Evolutionary conservation across 2,329 filamentous ascomycete species (phyloP), one percentile per base, ranked within the genome.

Genomic region (Fusarium tjaetaba): DNA sequence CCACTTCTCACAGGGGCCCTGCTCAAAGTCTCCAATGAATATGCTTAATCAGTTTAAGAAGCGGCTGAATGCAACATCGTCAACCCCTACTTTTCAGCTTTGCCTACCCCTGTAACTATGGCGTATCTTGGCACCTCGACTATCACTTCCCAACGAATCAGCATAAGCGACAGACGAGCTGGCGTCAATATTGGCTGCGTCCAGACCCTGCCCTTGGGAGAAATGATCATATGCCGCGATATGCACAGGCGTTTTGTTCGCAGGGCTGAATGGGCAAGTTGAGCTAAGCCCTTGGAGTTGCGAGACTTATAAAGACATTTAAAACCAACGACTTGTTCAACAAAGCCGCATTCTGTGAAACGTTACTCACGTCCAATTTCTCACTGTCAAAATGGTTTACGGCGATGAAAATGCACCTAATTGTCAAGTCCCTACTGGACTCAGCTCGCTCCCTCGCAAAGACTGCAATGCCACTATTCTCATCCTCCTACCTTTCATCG

Each of bases 141-240:
- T 36, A 11, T 52, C 4, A 15, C 0, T 3, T 3, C 28, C 16
- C 13, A 0, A 36, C 49, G n/a, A 52, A 52, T 22, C n/a, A 26
- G 11, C 13, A 26, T 26, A 1, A 9, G 13, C 49, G 2, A 11
- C n/a, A 36, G 11, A 36, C 13, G 20, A 41, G 2, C 2, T 39
- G 24, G 34, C 34, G 34, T 55, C 24, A 28, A 55, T 41, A n/a
- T 55, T 26, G 51, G 51, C 34, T 18, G 34, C 14, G 3, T 18
- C 14, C 10, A 55, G 34, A 9, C 51, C 20, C 10, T n/a, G 11
- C 11, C 5, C 3, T 55, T 55, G 24, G 11, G 1, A 14, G 34
- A n/a, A 28, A 6, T 18, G 34, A 41, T 18, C 24, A 18, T 26
- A 11, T 22, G 51, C 5, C 15, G 14, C 2, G 5, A 41, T 26